Conservation (phyloP, 108 stramenopile genomes). For the Skeletonema menzelii region DNA sequence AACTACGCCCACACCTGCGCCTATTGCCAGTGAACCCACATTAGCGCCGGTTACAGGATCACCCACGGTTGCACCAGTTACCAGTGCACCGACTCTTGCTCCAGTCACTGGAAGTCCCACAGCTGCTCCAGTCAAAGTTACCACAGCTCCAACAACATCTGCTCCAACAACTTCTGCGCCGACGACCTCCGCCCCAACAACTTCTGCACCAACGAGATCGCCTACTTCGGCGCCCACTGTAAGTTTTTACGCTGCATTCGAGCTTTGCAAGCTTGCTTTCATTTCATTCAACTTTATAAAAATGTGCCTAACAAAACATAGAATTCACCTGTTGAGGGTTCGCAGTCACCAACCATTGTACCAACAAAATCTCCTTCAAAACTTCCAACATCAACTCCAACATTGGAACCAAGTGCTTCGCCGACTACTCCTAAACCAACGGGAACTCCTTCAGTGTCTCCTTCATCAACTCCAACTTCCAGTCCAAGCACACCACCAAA, state of each 20-base stretch:
- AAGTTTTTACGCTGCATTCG: background rate
- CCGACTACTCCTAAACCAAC: conserved; percentile 11
- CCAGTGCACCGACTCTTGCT: background rate
- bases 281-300: background rate
- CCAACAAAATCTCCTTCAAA: conserved; percentile 13
- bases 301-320: background rate
- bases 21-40: background rate
- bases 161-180: conserved; percentile 10
- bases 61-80: background rate
- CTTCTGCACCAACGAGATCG: conserved; percentile 13
- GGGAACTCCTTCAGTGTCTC: conserved; percentile 11
- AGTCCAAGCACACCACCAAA: background rate
- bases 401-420: background rate
- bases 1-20: background rate
- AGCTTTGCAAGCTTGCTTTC: background rate
- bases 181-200: conserved; percentile 5
- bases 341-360: conserved; percentile 8
- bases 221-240: conserved; percentile 9
- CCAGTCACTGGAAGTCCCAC: background rate
- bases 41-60: background rate
- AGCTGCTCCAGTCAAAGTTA: background rate
- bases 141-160: conserved; percentile 12
- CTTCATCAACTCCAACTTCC: conserved; percentile 5
- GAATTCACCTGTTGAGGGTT: conserved; percentile 2
- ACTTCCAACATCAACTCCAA: background rate